A percentile compares a stretch with the other conserved stretches of the same genome.
Conservation (phyloP, 257 asterid genomes). For the Solanum clarkiae region DNA sequence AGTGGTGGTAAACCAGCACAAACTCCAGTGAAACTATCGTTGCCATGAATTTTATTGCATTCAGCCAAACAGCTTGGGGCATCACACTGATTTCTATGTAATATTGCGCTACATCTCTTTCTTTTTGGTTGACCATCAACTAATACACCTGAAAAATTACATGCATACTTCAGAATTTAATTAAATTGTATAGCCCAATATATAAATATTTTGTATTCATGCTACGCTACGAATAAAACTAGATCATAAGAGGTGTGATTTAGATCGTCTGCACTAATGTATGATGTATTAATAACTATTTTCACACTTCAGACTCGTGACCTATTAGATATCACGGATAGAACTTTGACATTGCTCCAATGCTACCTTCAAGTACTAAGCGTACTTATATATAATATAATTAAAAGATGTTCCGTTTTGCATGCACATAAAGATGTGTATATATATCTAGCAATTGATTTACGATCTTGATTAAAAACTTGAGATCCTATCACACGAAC, state of each 20-base stretch:
- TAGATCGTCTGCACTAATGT: neutral
- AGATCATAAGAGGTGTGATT: neutral
- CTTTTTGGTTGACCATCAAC: neutral
- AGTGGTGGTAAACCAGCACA: neutral
- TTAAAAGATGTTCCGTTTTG: neutral
- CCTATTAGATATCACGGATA: no score
- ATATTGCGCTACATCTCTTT: neutral
- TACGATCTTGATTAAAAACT: neutral
- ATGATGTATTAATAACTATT: neutral
- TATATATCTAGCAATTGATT: neutral
- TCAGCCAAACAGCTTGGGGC: neutral
- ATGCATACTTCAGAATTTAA: neutral
- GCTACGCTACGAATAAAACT: fast-evolving
- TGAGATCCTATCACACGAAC: no score
- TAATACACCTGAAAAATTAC: neutral
- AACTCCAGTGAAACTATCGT: neutral
- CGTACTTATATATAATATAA: neutral
- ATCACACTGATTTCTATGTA: neutral
- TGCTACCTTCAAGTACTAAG: neutral
- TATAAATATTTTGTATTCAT: neutral
- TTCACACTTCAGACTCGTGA: neutral
- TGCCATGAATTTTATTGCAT: neutral
- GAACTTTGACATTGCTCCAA: neutral
- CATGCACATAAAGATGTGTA: neutral
- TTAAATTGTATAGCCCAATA: neutral